Base-by-base conservation (phyloP, 2,329 filamentous ascomycete species). In the Phialocephala subalpina region DNA sequence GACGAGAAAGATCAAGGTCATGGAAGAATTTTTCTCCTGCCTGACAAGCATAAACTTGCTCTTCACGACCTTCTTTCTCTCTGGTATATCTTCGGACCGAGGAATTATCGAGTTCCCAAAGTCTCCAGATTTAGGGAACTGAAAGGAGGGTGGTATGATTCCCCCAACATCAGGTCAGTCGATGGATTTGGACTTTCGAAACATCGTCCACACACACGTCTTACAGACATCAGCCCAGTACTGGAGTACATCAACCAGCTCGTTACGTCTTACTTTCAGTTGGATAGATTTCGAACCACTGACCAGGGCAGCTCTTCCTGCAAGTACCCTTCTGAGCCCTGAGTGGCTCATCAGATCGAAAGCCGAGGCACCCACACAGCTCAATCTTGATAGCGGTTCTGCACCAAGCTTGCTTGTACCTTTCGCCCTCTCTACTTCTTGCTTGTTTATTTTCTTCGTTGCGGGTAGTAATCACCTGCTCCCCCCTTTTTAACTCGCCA, bases 21-120 rank as follows among this genome's bases (percentile, higher is more conserved):
- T 53, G 49, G 49, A 53, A 53, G 49, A 53, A 33, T 27, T 49
- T 53, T 53, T n/a, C n/a, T 33, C 49, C 49, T 16, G 25, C n/a
- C 14, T 42, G 38, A 42, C 12, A 14, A 18, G 5, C 9, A n/a
- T 7, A 12, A 22, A 49, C 49, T 53, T 53, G 11, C 25, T 18
- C 14, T 16, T 53, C 25, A 29, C 22, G 49, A 33, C 22, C 8
- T 27, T 8, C 16, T 18, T 52, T 3, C 8, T 14, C 14, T 29
- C 18, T 53, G 29, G 29, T 33, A 33, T 33, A 29, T 33, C 49
- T 22, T 25, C 7, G 45, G 5, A 49, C 45, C n/a, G 8, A 22
- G 14, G 29, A 33, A 53, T 53, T 53, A 14, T 53, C 27, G 22
- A 29, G 9, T 22, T 53, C 25, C 27, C 8, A 11, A 49, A 9